Base-by-base conservation (phyloP, 768 basidiomycete species). In the Porpolomopsis calyptriformis region DNA sequence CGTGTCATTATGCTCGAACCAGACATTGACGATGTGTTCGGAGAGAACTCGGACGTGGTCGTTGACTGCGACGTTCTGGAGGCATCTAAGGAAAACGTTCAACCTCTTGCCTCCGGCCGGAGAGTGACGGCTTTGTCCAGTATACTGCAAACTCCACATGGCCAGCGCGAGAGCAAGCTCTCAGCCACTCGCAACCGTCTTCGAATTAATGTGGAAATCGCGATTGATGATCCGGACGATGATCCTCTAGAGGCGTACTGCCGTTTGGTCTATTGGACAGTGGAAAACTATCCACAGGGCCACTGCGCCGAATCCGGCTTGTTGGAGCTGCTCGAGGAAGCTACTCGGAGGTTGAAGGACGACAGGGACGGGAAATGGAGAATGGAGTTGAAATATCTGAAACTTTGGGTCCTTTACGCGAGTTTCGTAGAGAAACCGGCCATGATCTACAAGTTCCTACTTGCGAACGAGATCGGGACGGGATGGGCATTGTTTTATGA, bases 271-370 rank as follows among this genome's bases (percentile, higher is more conserved):
- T 75, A 85, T 42, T 98, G 93, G 87, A 92, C 87, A 0, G 66
- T 92, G 35, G 90, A 94, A 60, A 91, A 89, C 61, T 94, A 97
- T 58, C 92, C 94, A 0, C 85, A 96, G 49, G 93, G 92, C 4
- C 83, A 87, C 47, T 86, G 82, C 41, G 82, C 82, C 1, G 85
- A 91, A 58, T 90, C 86, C 10, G 87, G 90, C 25, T 72, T 98
- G n/a, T 68, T 98, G 14, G 92, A 94, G 48, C 70, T 98, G 2
- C 65, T 99, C 5, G 96, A 99, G 59, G 86, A 90, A 57, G 87
- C 90, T 12, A 96, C 96, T 1, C 70, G 92, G 25, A 74, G 81
- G 6, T 73, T 98, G 57, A 82, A 90, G 54, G 80, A 83, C 54
- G 69, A 88, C 54, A 71, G 82, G 43, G 80, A 72, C 22, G 80